phyloP scores from a whole-genome alignment of 2,329 filamentous ascomycete species.

The Myriosclerotinia scirpicola region DNA sequence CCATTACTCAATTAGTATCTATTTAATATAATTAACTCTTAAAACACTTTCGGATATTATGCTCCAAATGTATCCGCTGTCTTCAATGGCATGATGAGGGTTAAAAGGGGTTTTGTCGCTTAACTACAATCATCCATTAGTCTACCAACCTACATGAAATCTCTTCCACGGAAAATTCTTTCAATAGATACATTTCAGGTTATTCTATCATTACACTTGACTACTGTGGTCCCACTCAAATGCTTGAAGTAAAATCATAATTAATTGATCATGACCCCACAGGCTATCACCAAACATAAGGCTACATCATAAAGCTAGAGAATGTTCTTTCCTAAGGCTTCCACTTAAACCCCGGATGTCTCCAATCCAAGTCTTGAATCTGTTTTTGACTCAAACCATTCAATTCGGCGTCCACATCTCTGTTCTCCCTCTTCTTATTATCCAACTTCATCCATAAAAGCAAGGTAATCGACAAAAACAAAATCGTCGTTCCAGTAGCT shows the following conservation, averaged over 20 bases:
- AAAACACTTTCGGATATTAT: no score
- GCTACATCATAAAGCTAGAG: neutral
- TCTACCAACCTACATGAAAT: neutral
- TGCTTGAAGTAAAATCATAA: neutral
- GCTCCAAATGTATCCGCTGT: no score
- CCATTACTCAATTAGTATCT: no score
- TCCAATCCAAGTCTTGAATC: constrained; percentile 64
- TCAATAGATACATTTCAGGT: no score
- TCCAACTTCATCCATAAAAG: constrained; percentile 62
- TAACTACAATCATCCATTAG: neutral
- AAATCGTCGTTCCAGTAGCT: constrained; percentile 56
- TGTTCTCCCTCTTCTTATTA: constrained; percentile 57
- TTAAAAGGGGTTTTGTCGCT: neutral
- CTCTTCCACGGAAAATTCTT: neutral
- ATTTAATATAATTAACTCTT: no score
- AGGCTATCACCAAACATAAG: neutral
- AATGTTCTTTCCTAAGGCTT: constrained; percentile 36
- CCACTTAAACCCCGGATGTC: constrained; percentile 66
- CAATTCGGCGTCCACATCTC: constrained; percentile 56
- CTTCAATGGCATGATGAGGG: no score
- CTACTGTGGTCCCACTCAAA: no score
- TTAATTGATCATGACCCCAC: neutral
- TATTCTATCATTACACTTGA: no score
- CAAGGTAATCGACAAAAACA: constrained; percentile 52
- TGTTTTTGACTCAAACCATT: constrained; percentile 52